These are phyloP conservation scores for Phyllostachys edulis DNA, from an alignment of 176 grass and related monocot genomes.

Conservation along the genomic window DNA sequence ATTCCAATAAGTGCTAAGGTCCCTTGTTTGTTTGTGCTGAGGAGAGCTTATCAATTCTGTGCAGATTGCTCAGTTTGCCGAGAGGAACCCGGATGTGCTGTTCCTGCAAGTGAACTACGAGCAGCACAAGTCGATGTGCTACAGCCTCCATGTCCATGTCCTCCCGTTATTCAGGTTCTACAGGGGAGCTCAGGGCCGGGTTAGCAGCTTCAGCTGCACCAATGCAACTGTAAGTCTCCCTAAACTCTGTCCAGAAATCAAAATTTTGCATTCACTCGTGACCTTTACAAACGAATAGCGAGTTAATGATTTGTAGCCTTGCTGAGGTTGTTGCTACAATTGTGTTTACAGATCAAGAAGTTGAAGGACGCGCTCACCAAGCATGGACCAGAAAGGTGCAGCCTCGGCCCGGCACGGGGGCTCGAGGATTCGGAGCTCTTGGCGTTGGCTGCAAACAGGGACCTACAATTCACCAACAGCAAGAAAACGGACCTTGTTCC, in stretches of 20 bases:
- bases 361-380: slow-evolving; percentile 86
- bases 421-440: slow-evolving; percentile 77
- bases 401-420: slow-evolving; percentile 73
- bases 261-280: neutral
- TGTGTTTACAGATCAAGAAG: slow-evolving; percentile 76
- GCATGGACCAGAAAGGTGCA: slow-evolving; percentile 66
- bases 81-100: slow-evolving; percentile 56
- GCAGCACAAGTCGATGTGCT: slow-evolving; percentile 91
- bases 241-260: neutral
- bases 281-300: neutral
- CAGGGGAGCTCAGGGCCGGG: slow-evolving; percentile 70
- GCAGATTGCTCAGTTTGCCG: slow-evolving; percentile 75
- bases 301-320: neutral
- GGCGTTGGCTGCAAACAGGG: slow-evolving; percentile 72
- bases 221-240: slow-evolving; percentile 68
- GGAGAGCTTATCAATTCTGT: neutral
- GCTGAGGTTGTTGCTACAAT: neutral
- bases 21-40: neutral
- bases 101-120: slow-evolving; percentile 96
- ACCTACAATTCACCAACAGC: slow-evolving; percentile 63
- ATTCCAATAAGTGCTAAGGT: neutral
- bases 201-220: slow-evolving; percentile 98
- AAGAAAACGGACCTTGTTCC: slow-evolving; percentile 32
- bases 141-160: slow-evolving; percentile 84
- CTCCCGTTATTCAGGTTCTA: slow-evolving; percentile 97